Percentiles rank a stretch among this genome's conserved stretches.
Evolutionary conservation across 208 protist genomes (phyloP).

Genomic region (Trypanosoma brucei): DNA sequence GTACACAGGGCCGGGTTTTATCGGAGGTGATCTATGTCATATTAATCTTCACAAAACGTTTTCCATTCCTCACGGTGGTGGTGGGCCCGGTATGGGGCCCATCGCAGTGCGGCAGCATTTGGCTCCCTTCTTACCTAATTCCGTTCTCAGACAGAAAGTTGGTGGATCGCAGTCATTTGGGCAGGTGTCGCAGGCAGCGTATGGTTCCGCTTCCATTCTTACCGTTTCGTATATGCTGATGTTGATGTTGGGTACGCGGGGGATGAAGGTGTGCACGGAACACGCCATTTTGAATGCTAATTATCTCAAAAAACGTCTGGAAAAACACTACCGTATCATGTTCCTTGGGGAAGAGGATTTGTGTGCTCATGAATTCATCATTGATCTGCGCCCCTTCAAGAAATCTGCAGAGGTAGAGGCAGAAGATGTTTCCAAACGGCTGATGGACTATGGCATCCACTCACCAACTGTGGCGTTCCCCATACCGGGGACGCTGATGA

Average conservation of each 20-base stretch:
- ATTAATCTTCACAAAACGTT: constrained; percentile 99
- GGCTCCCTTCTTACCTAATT: constrained; percentile 89
- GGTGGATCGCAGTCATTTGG: constrained; percentile 79
- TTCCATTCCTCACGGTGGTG: constrained; percentile 95
- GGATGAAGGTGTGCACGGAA: constrained; percentile 88
- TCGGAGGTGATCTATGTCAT: constrained; percentile 97
- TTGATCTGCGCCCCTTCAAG: constrained; percentile 94
- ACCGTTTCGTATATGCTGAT: constrained; percentile 96
- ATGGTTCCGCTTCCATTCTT: constrained; percentile 91
- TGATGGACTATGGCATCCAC: constrained; percentile 98
- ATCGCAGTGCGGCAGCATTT: constrained; percentile 94
- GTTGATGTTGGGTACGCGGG: constrained; percentile 91
- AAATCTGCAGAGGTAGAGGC: constrained; percentile 90
- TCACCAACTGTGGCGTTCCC: constrained; percentile 95
- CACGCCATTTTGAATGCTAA: constrained; percentile 98
- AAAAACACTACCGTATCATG: constrained; percentile 93
- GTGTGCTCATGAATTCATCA: constrained; percentile 97
- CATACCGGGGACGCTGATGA: constrained; percentile 92
- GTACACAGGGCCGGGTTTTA: constrained; percentile 92
- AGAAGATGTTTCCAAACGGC: constrained; percentile 97
- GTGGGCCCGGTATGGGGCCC: constrained; percentile 97
- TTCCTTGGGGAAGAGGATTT: constrained; percentile 81
- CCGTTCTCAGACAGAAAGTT: constrained; percentile 52
- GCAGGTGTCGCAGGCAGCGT: constrained; percentile 92
- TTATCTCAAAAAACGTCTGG: constrained; percentile 94